These are phyloP conservation scores for Amylocystis lapponica DNA, from an alignment of 768 basidiomycete species.

Conservation along the genomic window DNA sequence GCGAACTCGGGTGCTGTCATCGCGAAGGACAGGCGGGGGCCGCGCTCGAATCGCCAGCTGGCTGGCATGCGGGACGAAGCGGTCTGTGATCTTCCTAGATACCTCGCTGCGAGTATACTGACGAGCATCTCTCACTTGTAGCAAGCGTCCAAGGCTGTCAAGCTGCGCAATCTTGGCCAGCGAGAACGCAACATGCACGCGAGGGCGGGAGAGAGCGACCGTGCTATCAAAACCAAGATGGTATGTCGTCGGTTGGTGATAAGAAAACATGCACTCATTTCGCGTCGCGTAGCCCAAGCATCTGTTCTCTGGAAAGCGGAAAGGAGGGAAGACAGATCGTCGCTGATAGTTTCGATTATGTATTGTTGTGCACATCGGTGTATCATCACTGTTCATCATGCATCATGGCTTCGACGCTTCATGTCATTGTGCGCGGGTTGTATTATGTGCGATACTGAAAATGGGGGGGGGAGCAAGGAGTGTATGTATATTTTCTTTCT, in stretches of 20 bases:
- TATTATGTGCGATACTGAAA: no score
- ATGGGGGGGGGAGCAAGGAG: no score
- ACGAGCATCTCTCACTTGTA: conserved; percentile 22
- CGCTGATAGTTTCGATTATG: conserved; percentile 37
- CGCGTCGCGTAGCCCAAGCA: conserved; percentile 64
- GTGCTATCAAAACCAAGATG: conserved; percentile 78
- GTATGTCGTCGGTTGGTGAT: conserved; percentile 33
- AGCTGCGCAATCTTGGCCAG: conserved; percentile 83
- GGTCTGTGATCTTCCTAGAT: conserved; percentile 36
- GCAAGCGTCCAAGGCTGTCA: conserved; percentile 77
- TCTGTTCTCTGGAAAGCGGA: conserved; percentile 80
- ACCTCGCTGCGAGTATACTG: background rate
- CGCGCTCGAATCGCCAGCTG: conserved; percentile 67
- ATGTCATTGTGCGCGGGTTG: background rate
- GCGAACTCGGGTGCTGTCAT: conserved; percentile 52
- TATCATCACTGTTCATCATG: background rate
- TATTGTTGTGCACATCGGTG: background rate
- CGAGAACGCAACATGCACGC: conserved; percentile 83
- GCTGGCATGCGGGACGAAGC: conserved; percentile 74
- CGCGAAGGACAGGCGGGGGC: conserved; percentile 45
- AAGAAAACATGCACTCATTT: background rate
- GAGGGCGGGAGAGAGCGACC: conserved; percentile 87
- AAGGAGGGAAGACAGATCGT: conserved; percentile 77
- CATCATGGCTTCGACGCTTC: background rate
- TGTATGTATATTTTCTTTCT: background rate